Evolutionary conservation across 2,329 filamentous ascomycete genomes (phyloP).

Genomic region (Exophiala aquamarina): DNA sequence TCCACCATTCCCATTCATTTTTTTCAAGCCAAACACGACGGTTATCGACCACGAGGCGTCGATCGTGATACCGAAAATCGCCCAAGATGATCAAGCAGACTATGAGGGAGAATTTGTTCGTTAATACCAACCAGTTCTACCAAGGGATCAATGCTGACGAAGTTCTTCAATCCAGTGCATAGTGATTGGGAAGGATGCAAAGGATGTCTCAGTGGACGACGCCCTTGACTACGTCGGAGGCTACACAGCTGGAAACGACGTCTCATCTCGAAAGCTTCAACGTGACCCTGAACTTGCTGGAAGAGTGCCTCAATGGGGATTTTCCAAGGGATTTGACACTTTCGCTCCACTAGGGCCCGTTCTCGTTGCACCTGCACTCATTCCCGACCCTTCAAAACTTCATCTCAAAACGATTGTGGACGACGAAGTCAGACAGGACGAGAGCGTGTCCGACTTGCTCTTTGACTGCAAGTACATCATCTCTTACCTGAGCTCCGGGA

Average conservation of each 20-base stretch:
- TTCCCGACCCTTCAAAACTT: conserved; percentile 34
- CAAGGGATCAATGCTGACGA: too few relatives aligned
- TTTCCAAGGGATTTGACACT: conserved; percentile 41
- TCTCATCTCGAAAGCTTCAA: conserved; percentile 40
- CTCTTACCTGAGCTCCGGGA: conserved; percentile 38
- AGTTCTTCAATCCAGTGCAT: conserved; percentile 12
- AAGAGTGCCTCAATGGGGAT: conserved; percentile 37
- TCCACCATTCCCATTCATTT: conserved; percentile 38
- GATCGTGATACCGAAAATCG: conserved; percentile 33
- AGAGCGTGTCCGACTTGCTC: conserved; percentile 38
- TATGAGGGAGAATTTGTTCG: conserved; percentile 43
- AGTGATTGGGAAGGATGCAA: conserved; percentile 38
- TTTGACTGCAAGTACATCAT: conserved; percentile 38
- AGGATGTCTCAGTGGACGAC: conserved; percentile 36
- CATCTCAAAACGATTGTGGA: conserved; percentile 38
- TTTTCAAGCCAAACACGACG: conserved; percentile 41
- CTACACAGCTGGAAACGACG: conserved; percentile 42
- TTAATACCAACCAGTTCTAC: neutral
- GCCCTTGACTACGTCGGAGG: conserved; percentile 42
- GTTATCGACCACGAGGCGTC: conserved; percentile 34
- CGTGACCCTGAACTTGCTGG: conserved; percentile 33
- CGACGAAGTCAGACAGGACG: conserved; percentile 38
- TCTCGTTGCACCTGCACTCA: conserved; percentile 32
- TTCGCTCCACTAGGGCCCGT: conserved; percentile 45
- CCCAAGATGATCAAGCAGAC: conserved; percentile 41